phyloP scores from a whole-genome alignment of 306 rosid species.

The Ammopiptanthus mongolicus region DNA sequence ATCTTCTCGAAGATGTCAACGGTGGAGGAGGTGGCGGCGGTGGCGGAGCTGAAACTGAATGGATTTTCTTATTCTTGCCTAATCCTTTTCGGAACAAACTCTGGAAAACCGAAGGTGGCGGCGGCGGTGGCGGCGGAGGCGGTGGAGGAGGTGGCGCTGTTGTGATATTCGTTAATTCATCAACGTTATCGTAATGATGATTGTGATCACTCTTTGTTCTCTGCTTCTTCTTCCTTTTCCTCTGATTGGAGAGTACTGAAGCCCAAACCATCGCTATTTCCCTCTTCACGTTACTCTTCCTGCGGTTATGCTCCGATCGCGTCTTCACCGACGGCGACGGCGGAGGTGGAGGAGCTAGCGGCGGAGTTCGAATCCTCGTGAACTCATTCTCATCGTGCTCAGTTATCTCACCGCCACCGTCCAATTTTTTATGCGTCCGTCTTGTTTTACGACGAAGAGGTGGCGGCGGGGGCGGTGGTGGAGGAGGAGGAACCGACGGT shows the following conservation, averaged over 20 bases:
- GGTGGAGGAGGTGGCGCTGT: conserved; percentile 42
- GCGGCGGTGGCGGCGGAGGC: conserved; percentile 67
- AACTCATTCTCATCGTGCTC: conserved; percentile 14
- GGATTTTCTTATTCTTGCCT: conserved; percentile 55
- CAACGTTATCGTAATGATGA: conserved; percentile 17
- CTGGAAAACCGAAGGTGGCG: conserved; percentile 60
- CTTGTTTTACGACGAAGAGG: conserved; percentile 24
- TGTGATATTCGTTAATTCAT: conserved; percentile 12
- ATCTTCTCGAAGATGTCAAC: conserved; percentile 27
- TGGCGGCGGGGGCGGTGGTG: conserved; percentile 35
- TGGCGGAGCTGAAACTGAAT: conserved; percentile 48
- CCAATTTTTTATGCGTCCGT: neutral
- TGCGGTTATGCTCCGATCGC: conserved; percentile 29
- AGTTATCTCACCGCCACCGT: conserved; percentile 10
- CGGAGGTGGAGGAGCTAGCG: conserved; percentile 5
- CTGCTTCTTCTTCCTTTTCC: conserved; percentile 55
- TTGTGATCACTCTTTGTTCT: conserved; percentile 17
- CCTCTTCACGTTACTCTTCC: conserved; percentile 41
- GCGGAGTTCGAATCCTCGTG: conserved; percentile 7
- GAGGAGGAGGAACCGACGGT: conserved; percentile 30
- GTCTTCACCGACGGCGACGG: conserved; percentile 12
- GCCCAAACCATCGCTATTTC: conserved; percentile 58
- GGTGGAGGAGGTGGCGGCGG: conserved; percentile 47
- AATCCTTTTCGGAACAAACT: conserved; percentile 55
- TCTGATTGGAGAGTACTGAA: conserved; percentile 56